phyloP scores from a whole-genome alignment of 1,139 yeast genomes.

The Yamadazyma trypodendri region DNA sequence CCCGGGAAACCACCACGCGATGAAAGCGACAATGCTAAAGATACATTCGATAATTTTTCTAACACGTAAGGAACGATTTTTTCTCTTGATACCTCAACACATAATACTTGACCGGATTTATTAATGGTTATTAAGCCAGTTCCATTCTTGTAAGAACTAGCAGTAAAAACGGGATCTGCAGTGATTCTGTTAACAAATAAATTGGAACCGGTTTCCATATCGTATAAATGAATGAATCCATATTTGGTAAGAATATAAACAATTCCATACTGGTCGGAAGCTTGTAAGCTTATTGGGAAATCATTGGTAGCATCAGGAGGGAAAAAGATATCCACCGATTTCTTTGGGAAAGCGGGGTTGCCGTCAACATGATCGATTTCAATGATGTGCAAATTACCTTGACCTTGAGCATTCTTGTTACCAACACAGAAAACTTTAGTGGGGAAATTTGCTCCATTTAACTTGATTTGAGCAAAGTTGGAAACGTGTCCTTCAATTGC shows the following conservation, averaged over 20 bases:
- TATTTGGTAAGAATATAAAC: constrained; percentile 88
- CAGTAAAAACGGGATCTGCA: constrained; percentile 93
- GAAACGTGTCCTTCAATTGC: constrained; percentile 98
- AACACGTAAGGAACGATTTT: constrained; percentile 88
- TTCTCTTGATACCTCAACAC: constrained; percentile 84
- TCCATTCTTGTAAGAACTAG: constrained; percentile 67
- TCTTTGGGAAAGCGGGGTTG: constrained; percentile 84
- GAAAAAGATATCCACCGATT: constrained; percentile 89
- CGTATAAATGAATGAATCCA: constrained; percentile 95
- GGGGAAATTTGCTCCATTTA: constrained; percentile 72
- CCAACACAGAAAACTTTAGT: constrained; percentile 90
- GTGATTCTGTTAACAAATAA: constrained; percentile 96
- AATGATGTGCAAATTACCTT: constrained; percentile 85
- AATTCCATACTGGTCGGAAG: constrained; percentile 83
- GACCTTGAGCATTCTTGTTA: constrained; percentile 81
- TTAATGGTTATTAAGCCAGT: constrained; percentile 92
- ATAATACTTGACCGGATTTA: constrained; percentile 91
- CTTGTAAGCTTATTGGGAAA: constrained; percentile 92
- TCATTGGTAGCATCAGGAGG: constrained; percentile 96
- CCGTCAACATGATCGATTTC: constrained; percentile 94
- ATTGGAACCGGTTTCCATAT: constrained; percentile 87
- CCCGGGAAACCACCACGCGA: constrained; percentile 97
- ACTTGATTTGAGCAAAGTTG: constrained; percentile 72
- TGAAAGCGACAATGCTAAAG: constrained; percentile 84
- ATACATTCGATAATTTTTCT: constrained; percentile 81